phyloP scores from a whole-genome alignment of 768 basidiomycete genomes.

The Rhizopogon vulgaris region DNA sequence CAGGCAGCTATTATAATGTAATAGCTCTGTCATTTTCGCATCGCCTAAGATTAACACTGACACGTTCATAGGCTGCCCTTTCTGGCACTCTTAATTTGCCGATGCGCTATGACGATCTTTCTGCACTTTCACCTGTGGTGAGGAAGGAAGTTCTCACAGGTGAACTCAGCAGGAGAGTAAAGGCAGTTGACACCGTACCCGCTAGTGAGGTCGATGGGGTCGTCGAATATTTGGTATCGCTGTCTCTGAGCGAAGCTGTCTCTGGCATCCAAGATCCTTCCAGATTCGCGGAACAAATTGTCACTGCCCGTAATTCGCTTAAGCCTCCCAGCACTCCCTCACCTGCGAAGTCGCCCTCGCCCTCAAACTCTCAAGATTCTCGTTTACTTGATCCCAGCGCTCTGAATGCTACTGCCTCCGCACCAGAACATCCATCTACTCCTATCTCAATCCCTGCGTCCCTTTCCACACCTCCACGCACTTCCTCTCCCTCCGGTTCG shows the following conservation, averaged over 20 bases:
- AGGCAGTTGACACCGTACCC: slow-evolving; percentile 46
- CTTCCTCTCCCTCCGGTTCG: slow-evolving; percentile 68
- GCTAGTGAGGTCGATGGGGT: slow-evolving; percentile 52
- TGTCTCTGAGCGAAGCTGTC: slow-evolving; percentile 74
- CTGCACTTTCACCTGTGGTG: slow-evolving; percentile 79
- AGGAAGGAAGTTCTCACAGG: slow-evolving; percentile 82
- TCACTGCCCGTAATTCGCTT: slow-evolving; percentile 29
- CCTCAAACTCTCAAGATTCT: slow-evolving; percentile 63
- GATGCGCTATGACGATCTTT: slow-evolving; percentile 83
- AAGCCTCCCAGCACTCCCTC: slow-evolving; percentile 31
- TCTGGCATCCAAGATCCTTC: slow-evolving; percentile 65
- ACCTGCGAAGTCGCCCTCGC: slow-evolving; percentile 47
- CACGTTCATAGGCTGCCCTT: slow-evolving; percentile 59
- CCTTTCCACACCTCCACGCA: slow-evolving; percentile 76
- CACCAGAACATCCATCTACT: slow-evolving; percentile 86
- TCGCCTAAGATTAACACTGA: slow-evolving; percentile 3
- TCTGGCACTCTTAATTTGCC: slow-evolving; percentile 74
- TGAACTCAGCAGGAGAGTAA: slow-evolving; percentile 73
- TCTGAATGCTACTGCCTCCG: slow-evolving; percentile 71
- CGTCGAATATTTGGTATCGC: slow-evolving; percentile 64
- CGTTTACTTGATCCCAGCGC: slow-evolving; percentile 58
- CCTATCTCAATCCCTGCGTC: slow-evolving; percentile 74
- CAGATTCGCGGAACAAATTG: slow-evolving; percentile 62
- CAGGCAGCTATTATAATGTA: slow-evolving; percentile 85
- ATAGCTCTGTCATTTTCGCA: slow-evolving; percentile 12